phyloP scores from a whole-genome alignment of 257 asterid genomes.

The Solanum lignicaule region DNA sequence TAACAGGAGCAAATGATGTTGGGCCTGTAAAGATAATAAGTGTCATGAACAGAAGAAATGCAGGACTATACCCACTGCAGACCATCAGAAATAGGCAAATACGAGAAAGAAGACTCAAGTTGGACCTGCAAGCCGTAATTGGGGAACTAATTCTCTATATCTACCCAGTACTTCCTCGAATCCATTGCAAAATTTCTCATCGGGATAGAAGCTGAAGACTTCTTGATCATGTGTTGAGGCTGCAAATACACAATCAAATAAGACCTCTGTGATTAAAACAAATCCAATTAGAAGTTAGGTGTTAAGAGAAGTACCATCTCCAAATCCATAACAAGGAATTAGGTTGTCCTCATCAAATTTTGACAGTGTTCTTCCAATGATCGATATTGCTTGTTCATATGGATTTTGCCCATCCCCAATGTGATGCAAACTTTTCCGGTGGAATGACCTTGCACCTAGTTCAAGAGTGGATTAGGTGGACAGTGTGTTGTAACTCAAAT shows the following conservation, averaged over 20 bases:
- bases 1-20: constrained; percentile 80
- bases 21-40: constrained; percentile 48
- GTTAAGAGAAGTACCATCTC: constrained; percentile 59
- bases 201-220: constrained; percentile 75
- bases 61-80: neutral
- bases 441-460: constrained; percentile 78
- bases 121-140: constrained; percentile 73
- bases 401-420: constrained; percentile 73
- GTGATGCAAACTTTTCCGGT: constrained; percentile 82
- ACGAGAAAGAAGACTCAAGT: neutral
- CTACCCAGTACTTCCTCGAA: constrained; percentile 85
- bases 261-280: neutral
- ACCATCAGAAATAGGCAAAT: neutral
- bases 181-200: constrained; percentile 79
- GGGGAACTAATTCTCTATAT: constrained; percentile 87
- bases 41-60: neutral
- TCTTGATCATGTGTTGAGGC: constrained; percentile 99
- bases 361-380: constrained; percentile 84
- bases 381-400: constrained; percentile 91
- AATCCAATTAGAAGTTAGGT: neutral
- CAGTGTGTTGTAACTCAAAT: neutral
- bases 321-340: constrained; percentile 89
- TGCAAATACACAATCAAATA: constrained; percentile 25
- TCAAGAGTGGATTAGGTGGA: neutral
- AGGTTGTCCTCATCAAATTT: constrained; percentile 88